Conservation (phyloP, 2,329 filamentous ascomycete genomes). For the Cladorrhinum sp. region DNA sequence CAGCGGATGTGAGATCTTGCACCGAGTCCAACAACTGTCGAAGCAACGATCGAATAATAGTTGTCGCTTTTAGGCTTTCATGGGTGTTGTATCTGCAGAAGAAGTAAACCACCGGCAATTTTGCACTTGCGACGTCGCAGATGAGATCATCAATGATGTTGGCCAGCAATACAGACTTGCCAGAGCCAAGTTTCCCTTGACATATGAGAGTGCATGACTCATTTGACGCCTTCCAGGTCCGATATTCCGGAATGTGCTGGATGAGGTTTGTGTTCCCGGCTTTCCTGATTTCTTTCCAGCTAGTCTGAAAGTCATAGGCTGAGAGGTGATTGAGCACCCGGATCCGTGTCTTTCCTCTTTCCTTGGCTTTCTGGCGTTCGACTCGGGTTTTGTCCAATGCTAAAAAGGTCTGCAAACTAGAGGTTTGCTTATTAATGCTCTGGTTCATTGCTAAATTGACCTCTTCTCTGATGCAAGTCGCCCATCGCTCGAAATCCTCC, state of each 20-base stretch:
- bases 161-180: conserved; percentile 44
- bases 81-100: conserved; percentile 34
- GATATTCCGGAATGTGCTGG: conserved; percentile 14
- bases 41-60: conserved; percentile 33
- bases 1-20: conserved; percentile 13
- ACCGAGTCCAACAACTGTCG: conserved; percentile 35
- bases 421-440: conserved; percentile 28
- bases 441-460: conserved; percentile 29
- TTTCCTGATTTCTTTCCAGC: conserved; percentile 43
- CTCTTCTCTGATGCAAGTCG: conserved; percentile 37
- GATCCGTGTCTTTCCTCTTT: background rate
- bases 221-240: conserved; percentile 17
- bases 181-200: conserved; percentile 41
- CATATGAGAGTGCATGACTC: conserved; percentile 32
- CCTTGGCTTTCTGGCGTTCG: too few species aligned
- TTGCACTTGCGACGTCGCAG: conserved; percentile 17
- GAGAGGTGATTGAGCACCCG: conserved; percentile 40
- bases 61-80: conserved; percentile 30
- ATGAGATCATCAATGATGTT: conserved; percentile 42
- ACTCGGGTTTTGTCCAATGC: conserved; percentile 14
- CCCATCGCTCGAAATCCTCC: conserved; percentile 35
- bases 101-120: conserved; percentile 31
- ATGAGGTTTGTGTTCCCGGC: conserved; percentile 35
- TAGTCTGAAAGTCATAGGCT: conserved; percentile 37
- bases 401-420: conserved; percentile 26